These are phyloP conservation scores for Amanita exitialis DNA, from an alignment of 768 basidiomycete genomes.

Conservation along the genomic window DNA sequence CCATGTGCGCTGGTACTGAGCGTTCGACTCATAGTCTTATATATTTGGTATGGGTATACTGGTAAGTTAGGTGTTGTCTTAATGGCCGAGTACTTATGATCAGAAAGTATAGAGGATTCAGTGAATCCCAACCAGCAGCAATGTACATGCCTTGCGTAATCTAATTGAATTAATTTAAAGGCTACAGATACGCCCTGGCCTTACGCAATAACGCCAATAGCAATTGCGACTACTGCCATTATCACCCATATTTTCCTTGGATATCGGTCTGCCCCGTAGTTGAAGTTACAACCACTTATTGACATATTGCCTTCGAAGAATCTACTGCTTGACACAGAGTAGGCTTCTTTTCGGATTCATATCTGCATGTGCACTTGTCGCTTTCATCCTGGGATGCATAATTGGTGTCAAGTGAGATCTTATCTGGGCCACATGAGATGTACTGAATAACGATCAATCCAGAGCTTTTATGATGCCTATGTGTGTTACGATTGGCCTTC, in stretches of 20 bases:
- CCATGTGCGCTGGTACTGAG: no score
- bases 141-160: no score
- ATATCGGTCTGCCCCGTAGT: neutral
- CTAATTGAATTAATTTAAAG: no score
- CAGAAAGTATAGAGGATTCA: no score
- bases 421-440: neutral
- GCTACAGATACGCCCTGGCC: constrained; percentile 6
- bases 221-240: constrained; percentile 6
- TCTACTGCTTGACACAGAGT: neutral
- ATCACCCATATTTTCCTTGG: constrained; percentile 5
- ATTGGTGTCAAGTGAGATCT: neutral
- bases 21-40: no score
- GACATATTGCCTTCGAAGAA: neutral
- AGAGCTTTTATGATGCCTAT: no score
- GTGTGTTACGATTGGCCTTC: no score
- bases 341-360: constrained; percentile 1
- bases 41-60: no score
- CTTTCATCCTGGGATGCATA: neutral
- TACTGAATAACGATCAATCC: neutral
- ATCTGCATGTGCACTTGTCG: neutral
- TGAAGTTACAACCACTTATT: neutral
- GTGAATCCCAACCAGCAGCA: no score
- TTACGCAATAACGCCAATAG: constrained; percentile 6
- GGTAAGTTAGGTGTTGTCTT: no score
- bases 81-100: no score